Percentiles rank a stretch among this genome's conserved stretches.
Conservation (phyloP, 179 eudicot genomes). For the Pouteria campechiana region DNA sequence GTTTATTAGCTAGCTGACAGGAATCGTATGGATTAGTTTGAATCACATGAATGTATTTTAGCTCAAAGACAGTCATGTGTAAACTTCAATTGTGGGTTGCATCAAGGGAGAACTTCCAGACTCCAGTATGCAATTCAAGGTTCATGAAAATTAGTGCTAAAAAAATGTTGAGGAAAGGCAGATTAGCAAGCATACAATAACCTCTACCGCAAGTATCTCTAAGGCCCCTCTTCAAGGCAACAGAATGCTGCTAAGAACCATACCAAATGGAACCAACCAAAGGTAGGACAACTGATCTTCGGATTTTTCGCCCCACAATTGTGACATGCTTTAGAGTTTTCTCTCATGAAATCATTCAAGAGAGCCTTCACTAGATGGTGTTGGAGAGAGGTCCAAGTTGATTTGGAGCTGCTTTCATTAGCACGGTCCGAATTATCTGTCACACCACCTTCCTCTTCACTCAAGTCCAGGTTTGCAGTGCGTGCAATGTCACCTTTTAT, state of each 20-base stretch:
- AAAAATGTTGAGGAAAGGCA: too few relatives aligned
- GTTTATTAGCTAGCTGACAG: too few relatives aligned
- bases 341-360: conserved; percentile 38
- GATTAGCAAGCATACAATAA: not conserved
- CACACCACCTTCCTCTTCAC: conserved; percentile 1
- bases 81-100: too few relatives aligned
- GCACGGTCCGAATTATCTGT: conserved; percentile 17
- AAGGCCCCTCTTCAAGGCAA: not conserved
- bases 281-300: conserved; percentile 53
- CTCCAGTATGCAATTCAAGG: too few relatives aligned
- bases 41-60: too few relatives aligned
- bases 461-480: conserved; percentile 49
- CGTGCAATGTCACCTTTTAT: conserved; percentile 53
- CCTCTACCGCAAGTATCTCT: not conserved
- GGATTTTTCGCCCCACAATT: conserved; percentile 46
- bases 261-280: conserved; percentile 92
- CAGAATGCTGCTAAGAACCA: conserved; percentile 2
- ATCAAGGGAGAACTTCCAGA: too few relatives aligned
- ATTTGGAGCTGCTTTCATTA: conserved; percentile 22
- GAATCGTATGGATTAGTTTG: too few relatives aligned
- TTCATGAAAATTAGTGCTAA: too few relatives aligned
- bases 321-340: conserved; percentile 21
- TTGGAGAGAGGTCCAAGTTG: conserved; percentile 68
- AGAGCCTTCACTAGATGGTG: conserved; percentile 56
- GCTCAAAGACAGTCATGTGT: too few relatives aligned